A percentile compares a stretch with the other conserved stretches of the same genome.
phyloP scores from a whole-genome alignment of 1,139 yeast species.

The Sugiyamaella xylanicola region DNA sequence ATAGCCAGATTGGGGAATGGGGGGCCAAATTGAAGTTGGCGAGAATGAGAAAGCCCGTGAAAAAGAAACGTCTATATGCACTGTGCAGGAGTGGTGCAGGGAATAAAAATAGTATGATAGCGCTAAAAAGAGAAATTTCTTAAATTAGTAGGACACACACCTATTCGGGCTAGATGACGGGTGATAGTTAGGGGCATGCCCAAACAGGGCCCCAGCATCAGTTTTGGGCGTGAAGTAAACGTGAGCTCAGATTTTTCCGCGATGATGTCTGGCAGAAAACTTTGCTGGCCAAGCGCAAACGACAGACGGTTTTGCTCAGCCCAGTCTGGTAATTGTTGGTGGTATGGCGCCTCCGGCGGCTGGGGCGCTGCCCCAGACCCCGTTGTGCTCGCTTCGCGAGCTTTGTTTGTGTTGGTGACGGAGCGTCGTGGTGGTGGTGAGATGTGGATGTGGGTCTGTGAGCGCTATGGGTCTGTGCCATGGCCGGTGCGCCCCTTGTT shows the following conservation, averaged over 20 bases:
- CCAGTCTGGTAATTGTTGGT: too few relatives aligned
- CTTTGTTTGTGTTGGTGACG: too few relatives aligned
- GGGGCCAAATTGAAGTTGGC: conserved; percentile 6
- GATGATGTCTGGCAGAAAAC: background rate
- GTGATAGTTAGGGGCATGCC: conserved; percentile 6
- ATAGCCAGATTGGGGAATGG: conserved; percentile 2
- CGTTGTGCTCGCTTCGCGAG: too few relatives aligned
- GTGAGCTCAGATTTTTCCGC: background rate
- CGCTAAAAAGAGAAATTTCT: background rate
- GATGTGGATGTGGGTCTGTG: too few relatives aligned
- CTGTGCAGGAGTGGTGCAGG: conserved; percentile 1
- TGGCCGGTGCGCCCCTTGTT: too few relatives aligned
- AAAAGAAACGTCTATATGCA: conserved; percentile 1
- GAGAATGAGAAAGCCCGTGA: conserved; percentile 6
- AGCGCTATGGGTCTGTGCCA: too few relatives aligned
- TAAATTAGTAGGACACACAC: conserved; percentile 2
- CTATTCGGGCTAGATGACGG: conserved; percentile 1
- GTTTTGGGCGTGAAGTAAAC: background rate
- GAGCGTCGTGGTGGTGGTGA: too few relatives aligned
- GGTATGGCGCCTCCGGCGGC: too few relatives aligned
- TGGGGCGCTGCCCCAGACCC: too few relatives aligned
- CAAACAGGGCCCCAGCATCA: background rate
- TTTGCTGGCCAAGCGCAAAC: background rate
- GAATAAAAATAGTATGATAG: conserved; percentile 10
- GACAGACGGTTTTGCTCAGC: background rate